phyloP scores from a whole-genome alignment of 306 rosid genomes.

The Astragalus glycyphyllos region DNA sequence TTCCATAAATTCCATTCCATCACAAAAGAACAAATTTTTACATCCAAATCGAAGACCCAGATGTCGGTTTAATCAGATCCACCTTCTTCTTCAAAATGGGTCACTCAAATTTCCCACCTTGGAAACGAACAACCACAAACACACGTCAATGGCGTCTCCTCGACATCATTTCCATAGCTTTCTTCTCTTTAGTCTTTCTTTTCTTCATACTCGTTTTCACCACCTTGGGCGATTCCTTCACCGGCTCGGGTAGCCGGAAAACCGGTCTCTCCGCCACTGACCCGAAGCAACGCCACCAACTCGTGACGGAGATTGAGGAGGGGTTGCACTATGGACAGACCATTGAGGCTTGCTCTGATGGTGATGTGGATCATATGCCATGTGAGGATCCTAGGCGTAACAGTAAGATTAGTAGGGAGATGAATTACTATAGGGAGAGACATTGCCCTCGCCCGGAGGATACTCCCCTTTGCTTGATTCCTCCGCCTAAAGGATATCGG shows the following conservation, averaged over 20 bases:
- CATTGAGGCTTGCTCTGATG: slow-evolving; percentile 72
- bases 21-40: slow-evolving; percentile 17
- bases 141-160: slow-evolving; percentile 81
- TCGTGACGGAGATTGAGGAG: slow-evolving; percentile 61
- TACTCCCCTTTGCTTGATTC: slow-evolving; percentile 82
- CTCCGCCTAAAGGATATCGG: slow-evolving; percentile 77
- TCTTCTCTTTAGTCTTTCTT: slow-evolving; percentile 69
- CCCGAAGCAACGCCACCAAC: slow-evolving; percentile 69
- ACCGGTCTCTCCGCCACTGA: slow-evolving; percentile 70
- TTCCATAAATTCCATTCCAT: not conserved
- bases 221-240: slow-evolving; percentile 78
- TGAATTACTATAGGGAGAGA: slow-evolving; percentile 89
- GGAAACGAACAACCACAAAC: slow-evolving; percentile 53
- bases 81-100: slow-evolving; percentile 58
- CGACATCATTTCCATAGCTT: slow-evolving; percentile 64
- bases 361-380: slow-evolving; percentile 82
- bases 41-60: slow-evolving; percentile 18
- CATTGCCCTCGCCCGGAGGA: slow-evolving; percentile 83
- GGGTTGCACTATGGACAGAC: slow-evolving; percentile 43
- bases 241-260: slow-evolving; percentile 85
- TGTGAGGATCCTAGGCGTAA: slow-evolving; percentile 89
- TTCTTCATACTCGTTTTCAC: slow-evolving; percentile 79
- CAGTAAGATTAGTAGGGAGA: slow-evolving; percentile 88
- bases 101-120: slow-evolving; percentile 71
- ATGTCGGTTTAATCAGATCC: slow-evolving; percentile 71